phyloP scores from a whole-genome alignment of 345 rosid genomes.

The Populus simonii region DNA sequence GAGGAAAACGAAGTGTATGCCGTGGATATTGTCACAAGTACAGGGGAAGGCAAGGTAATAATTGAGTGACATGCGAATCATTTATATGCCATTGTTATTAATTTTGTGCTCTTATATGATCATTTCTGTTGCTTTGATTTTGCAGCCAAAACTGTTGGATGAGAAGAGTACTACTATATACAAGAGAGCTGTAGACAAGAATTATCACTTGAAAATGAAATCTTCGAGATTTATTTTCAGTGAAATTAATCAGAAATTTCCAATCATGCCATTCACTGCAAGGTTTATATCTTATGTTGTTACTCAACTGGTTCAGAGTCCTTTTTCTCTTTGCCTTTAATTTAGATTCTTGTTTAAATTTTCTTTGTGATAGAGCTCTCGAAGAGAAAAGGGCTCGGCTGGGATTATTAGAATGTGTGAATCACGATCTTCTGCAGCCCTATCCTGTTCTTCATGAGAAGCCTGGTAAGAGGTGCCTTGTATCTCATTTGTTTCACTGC shows the following conservation, averaged over 20 bases:
- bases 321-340: neutral
- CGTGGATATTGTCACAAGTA: slow-evolving; percentile 80
- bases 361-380: slow-evolving; percentile 53
- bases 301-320: neutral
- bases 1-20: slow-evolving; percentile 96
- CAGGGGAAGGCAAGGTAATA: slow-evolving; percentile 99
- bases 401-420: slow-evolving; percentile 93
- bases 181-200: slow-evolving; percentile 79
- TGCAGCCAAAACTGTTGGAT: slow-evolving; percentile 91
- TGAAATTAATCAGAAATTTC: slow-evolving; percentile 76
- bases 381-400: slow-evolving; percentile 97
- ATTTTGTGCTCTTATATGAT: neutral
- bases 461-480: slow-evolving; percentile 51
- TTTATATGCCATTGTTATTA: neutral
- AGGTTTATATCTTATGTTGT: slow-evolving; percentile 42
- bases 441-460: slow-evolving; percentile 97
- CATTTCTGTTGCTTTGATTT: slow-evolving; percentile 8
- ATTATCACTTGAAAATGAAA: slow-evolving; percentile 94
- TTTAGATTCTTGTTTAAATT: neutral
- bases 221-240: slow-evolving; percentile 96
- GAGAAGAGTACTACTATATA: slow-evolving; percentile 95
- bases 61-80: neutral
- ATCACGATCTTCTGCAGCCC: slow-evolving; percentile 91
- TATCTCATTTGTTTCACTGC: neutral
- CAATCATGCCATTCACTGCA: slow-evolving; percentile 85